Base-by-base conservation (phyloP, 2,329 filamentous ascomycete species). In the Ceratocystis colombiana region DNA sequence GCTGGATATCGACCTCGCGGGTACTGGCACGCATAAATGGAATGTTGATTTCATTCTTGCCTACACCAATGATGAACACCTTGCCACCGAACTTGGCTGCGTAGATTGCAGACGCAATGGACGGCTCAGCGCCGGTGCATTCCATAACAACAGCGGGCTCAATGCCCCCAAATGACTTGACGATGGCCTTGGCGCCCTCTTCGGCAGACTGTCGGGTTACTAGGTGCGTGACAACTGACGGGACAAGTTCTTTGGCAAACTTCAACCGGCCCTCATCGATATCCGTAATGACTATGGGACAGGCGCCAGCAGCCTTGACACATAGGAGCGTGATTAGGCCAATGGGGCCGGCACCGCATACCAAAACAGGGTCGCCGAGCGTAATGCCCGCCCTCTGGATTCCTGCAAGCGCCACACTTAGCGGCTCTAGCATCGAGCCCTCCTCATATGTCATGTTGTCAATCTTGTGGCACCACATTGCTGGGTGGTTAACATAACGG, bases 401-500 rank as follows among this genome's bases (percentile, higher is more conserved):
- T 15, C 89, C 91, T 2, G 93, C 92, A 48, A 97, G 82, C 2
- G 91, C 90, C 4, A 97, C 94, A 70, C 86, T 89, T 64, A 97
- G 81, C 1, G 93, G 93, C 79, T 97, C 94, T 55, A 97, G 80
- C 77, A 96, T 82, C 15, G 92, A 88, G 64, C 93, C 94, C 73
- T 96, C 85, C 78, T 97, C 93, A 74, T 86, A 97, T 66, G 86
- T 88, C 88, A 97, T 92, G 76, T 89, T 80, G 61, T 89, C 90
- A 71, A 97, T 94, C 81, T 96, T 96, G 80, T 96, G 90, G 78
- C 93, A 96, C 91, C 92, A 96, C 62, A 88, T 81, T 22, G 92
- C 91, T 2, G 90, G 92, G 79, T 96, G 93, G 79, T 93, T 96
- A 78, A 96, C 89, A 75, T 96, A 96, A 75, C 93, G 85, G 71